Evolutionary conservation across 306 rosid species (phyloP), one percentile per base, ranked within the genome.

Genomic region (Lathyrus aphaca): DNA sequence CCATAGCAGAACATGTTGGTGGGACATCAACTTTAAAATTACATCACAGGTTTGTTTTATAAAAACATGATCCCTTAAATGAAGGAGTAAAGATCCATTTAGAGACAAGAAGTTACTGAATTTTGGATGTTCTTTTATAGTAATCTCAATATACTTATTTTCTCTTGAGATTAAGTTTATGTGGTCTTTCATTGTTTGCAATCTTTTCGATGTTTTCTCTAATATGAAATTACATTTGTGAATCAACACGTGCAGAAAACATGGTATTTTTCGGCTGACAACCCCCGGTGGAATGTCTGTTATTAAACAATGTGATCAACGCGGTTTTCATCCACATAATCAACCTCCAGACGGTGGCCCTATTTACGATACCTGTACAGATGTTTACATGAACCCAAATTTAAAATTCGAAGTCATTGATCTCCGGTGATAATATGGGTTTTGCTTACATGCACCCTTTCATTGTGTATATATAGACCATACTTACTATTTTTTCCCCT

Each of bases 291-390:
- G 98, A 64, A 94, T 94, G 96, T 84, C 97, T 6, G 88, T 94
- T 32, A 90, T 94, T 16, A 87, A 89, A 78, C 82, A 94, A 44
- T 94, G 98, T 81, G 89, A 87, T 68, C 96, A 78, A 60, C 96
- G 99, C 13, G 99, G 99, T 44, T 94, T 94, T 79, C 99, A 94
- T 82, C 82, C 89, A 2, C 99, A 94, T 16, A 49, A 55, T 63
- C 89, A 72, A 72, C 99, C 97, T 80, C 85, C 99, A 6, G 99
- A 88, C 45, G 97, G 99, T 39, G 91, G 97, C 21, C 99, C 97
- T 64, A 79, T 94, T 63, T 94, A 90, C 85, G 64, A 82, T 42
- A 70, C 87, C 13, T 88, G 99, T 84, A 84, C 99, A 73, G 99
- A 94, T 85, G 90, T 94, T 77, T 90, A 88, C 84, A 80, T 94